Evolutionary conservation across 1,139 yeast species (phyloP), one percentile per base, ranked within the genome.

Genomic region (Geotrichum carabidarum): DNA sequence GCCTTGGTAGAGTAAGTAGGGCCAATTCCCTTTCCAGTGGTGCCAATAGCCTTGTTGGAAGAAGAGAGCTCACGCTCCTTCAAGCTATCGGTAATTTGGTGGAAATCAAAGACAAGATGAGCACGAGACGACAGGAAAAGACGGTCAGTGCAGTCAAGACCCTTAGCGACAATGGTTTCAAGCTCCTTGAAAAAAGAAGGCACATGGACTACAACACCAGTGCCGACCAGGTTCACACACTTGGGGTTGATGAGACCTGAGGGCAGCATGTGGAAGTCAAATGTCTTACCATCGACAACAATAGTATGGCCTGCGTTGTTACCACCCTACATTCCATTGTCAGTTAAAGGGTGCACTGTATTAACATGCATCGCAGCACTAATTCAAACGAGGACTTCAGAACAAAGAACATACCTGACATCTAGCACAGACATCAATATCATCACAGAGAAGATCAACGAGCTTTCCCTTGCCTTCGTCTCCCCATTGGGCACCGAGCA

Each of bases 381-480:
- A 11, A 32, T 8, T 32, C 35, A 32, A 34, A 22, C 27, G 27
- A n/a, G n/a, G n/a, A n/a, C 27, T 22, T 34, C 7, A n/a, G 37
- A 34, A 34, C 37, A 34, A 11, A 22, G 44, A n/a, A 22, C 50
- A 22, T 37, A 47, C 50, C 50, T 90, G 96, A 74, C 98, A 91
- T 72, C 99, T 82, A 42, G 98, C 98, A 71, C 98, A 94, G 50
- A 93, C 93, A 65, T 93, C 99, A 64, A 91, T 85, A 64, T 88
- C 83, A 67, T 90, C 97, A 72, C 97, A 93, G 56, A 93, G 79
- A 58, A 93, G 78, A 71, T 93, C 99, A 55, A 93, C 99, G 58
- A 93, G 80, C 74, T 94, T 93, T 57, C 99, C 99, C 72, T 93
- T 93, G 70, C 99, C 99, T 81, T 93, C 99, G 70, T 93, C 99